Evolutionary conservation across 176 grass and related monocot species (phyloP).

Genomic region (Tillandsia fasciculata): DNA sequence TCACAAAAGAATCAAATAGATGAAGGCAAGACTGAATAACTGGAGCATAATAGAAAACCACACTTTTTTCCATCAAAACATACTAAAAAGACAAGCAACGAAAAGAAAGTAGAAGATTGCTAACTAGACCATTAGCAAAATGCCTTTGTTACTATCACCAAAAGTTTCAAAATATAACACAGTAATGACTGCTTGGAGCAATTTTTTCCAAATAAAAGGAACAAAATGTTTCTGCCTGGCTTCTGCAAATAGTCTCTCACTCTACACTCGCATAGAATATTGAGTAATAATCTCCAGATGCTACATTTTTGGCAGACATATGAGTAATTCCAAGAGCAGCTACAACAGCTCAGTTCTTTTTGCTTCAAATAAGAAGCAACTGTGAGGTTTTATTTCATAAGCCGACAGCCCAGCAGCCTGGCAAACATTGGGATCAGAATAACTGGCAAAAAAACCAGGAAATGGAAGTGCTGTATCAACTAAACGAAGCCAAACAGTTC

Average conservation of each 20-base stretch:
- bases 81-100: not conserved
- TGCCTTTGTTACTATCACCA: not conserved
- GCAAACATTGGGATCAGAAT: conserved; percentile 26
- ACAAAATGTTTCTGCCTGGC: too few species aligned
- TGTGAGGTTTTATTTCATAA: conserved; percentile 69
- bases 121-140: not conserved
- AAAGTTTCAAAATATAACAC: too few species aligned
- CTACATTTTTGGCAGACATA: not conserved
- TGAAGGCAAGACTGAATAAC: not conserved
- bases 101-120: not conserved
- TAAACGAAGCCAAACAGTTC: conserved; percentile 63
- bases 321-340: not conserved
- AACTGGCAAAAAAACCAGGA: conserved; percentile 67
- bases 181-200: too few species aligned
- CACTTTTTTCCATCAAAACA: not conserved
- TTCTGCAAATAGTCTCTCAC: too few species aligned
- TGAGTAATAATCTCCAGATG: not conserved
- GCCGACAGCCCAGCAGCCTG: conserved; percentile 38
- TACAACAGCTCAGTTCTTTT: conserved; percentile 15
- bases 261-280: not conserved
- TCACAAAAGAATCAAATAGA: too few species aligned
- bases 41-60: not conserved
- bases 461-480: conserved; percentile 86
- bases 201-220: too few species aligned
- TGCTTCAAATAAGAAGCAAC: conserved; percentile 79